Evolutionary conservation across 163 green algal species (phyloP), one percentile per base, ranked within the genome.

Genomic region (Volvox carteri): DNA sequence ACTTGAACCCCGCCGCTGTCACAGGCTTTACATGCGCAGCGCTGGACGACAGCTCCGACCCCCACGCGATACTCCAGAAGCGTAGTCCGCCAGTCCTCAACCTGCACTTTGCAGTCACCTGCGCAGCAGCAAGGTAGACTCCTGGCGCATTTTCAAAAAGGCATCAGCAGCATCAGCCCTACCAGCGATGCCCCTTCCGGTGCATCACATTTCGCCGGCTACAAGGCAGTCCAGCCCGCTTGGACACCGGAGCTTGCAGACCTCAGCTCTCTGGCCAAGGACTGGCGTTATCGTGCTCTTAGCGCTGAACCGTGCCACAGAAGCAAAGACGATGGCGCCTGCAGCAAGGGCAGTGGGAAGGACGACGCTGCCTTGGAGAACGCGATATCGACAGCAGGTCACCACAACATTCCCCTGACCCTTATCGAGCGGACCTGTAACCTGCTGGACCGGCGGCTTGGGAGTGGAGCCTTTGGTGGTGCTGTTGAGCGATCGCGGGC

Each of bases 391-490:
- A 12, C 21, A 76, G 25, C 35, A 48, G 67, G 25, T 25, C 4
- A 48, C 1, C 30, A 76, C 67, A 76, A 76, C 67, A 76, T 84
- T 6, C 54, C 30, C 19, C 0, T 58, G n/a, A 14, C 33, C 6
- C 70, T 88, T 30, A 18, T 81, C 0, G 84, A 83, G n/a, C 37
- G n/a, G 23, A 88, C 84, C 48, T 75, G 50, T n/a, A n/a, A 7
- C 39, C 35, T 78, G 33, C 68, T 88, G 28, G 84, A 88, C 68
- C 4, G 48, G 16, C 42, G 25, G 30, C 42, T 75, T 12, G 11
- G 39, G 5, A 48, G 39, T 30, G 1, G 28, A 8, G 42, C 60
- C 12, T 42, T 75, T 19, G 9, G 28, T 5, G 23, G 12, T 14
- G 12, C 76, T 54, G 48, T 28, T 5, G 56, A 42, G 14, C 28